Evolutionary conservation across 768 basidiomycete species (phyloP).

Genomic region (Candolleomyces eurysporus): DNA sequence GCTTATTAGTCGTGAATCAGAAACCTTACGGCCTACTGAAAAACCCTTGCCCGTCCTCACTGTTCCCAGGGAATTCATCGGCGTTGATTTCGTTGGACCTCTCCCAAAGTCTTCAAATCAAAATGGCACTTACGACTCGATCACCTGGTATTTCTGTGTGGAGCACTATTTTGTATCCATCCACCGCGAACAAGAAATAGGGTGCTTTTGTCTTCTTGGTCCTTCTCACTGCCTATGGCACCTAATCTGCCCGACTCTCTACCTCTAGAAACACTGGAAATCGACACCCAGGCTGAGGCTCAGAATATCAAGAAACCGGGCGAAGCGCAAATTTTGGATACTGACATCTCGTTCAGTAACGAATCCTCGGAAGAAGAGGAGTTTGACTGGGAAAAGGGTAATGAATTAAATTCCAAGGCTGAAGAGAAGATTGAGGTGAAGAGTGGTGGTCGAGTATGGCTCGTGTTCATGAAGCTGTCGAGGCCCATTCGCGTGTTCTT

Average conservation of each 20-base stretch:
- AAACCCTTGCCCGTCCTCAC: too few species aligned
- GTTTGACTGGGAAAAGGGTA: constrained; percentile 74
- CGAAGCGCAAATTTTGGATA: constrained; percentile 25
- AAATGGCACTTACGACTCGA: too few species aligned
- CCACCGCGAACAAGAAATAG: neutral
- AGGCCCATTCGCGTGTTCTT: constrained; percentile 57
- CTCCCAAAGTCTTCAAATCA: too few species aligned
- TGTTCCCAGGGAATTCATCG: too few species aligned
- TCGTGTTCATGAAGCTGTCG: constrained; percentile 65
- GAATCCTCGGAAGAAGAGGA: constrained; percentile 49
- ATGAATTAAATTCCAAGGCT: constrained; percentile 33
- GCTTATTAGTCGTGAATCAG: too few species aligned
- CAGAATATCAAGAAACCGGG: constrained; percentile 1
- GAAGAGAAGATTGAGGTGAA: constrained; percentile 46
- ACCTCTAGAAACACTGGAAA: neutral
- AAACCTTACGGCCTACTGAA: too few species aligned
- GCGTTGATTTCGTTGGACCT: too few species aligned
- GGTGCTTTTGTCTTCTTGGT: neutral
- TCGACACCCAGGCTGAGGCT: neutral
- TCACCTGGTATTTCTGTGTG: too few species aligned
- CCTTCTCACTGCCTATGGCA: neutral
- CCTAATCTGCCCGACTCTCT: constrained; percentile 1
- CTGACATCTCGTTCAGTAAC: constrained; percentile 51
- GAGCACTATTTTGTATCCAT: too few species aligned
- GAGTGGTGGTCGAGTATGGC: constrained; percentile 61